Evolutionary conservation across 208 protist species (phyloP), one percentile per base, ranked within the genome.

Genomic region (Novymonas esmeraldas): DNA sequence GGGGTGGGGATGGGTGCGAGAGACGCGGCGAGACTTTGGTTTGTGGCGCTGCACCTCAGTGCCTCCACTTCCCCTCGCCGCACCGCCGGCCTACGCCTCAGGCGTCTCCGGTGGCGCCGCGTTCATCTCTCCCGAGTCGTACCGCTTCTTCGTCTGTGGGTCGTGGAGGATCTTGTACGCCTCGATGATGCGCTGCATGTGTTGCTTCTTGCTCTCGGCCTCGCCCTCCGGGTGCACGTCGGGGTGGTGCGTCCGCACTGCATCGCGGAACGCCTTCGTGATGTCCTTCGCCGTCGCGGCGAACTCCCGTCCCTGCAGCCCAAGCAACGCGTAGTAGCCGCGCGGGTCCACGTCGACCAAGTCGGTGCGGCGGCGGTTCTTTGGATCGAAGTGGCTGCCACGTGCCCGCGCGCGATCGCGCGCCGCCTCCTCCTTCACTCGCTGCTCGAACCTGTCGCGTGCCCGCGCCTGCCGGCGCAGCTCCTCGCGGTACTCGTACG

Each of bases 401-500:
- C 73, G 74, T 14, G 64, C 70, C 6, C 84, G 67, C 0, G 87
- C 91, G 29, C 78, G 68, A 28, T 93, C 87, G 7, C 88, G 75
- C 28, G 86, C 82, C 26, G 79, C 77, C 54, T 94, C 88, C 64
- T 96, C 88, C 78, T 93, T 92, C 33, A 96, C 87, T 9, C 82
- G 84, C 63, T 93, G 85, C 75, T 96, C 82, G 44, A 96, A 96
- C 22, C 56, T 70, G 46, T 79, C 75, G 48, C 82, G 84, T 31
- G 69, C 76, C 24, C 89, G 84, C 10, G 91, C 91, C 39, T 74
- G 76, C 26, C 70, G 81, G 18, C 91, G 84, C 44, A 96, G 79
- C 68, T 96, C 86, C 80, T 96, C 91, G 10, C 89, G 81, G 75
- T 94, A 93, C 76, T 96, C 91, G 64, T 92, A 96, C 82, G 94